Evolutionary conservation across 1,284 basidiomycete genomes (phyloP).

Genomic region (Ustilago xerochloae): DNA sequence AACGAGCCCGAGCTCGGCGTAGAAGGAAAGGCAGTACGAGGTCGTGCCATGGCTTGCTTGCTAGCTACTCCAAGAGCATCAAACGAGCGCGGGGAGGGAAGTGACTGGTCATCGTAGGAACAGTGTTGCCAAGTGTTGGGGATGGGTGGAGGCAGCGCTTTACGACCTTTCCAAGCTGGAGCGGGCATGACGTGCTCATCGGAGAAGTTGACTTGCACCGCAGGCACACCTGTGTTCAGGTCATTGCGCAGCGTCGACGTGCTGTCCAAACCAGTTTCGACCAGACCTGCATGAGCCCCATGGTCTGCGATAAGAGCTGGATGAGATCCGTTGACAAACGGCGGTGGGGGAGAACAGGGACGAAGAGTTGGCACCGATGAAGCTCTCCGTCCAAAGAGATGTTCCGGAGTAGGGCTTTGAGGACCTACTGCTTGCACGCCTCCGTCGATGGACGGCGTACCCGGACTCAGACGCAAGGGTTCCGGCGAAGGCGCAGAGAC

Average conservation of each 20-base stretch:
- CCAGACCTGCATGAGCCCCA: too few relatives aligned
- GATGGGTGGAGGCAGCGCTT: constrained; percentile 28
- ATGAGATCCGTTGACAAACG: background rate
- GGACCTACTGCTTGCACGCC: background rate
- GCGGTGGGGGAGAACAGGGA: constrained; percentile 17
- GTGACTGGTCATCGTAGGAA: constrained; percentile 40
- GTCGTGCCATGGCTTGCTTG: constrained; percentile 6
- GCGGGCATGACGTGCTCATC: constrained; percentile 25
- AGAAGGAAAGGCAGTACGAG: constrained; percentile 26
- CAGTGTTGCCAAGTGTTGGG: constrained; percentile 38
- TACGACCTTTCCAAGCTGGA: constrained; percentile 23
- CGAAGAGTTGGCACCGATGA: constrained; percentile 15
- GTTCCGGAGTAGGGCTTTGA: background rate
- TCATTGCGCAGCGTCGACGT: background rate
- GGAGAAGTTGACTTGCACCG: background rate
- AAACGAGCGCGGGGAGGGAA: constrained; percentile 38
- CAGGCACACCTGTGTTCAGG: background rate
- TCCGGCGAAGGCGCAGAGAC: constrained; percentile 8
- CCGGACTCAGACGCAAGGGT: constrained; percentile 15
- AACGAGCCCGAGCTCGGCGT: constrained; percentile 35
- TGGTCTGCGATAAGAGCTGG: background rate
- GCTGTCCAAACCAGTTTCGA: background rate
- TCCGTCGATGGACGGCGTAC: constrained; percentile 5
- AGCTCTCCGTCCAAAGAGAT: constrained; percentile 21
- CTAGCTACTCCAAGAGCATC: constrained; percentile 3